phyloP scores from a whole-genome alignment of 2,329 filamentous ascomycete genomes.

The Xylaria sp. region DNA sequence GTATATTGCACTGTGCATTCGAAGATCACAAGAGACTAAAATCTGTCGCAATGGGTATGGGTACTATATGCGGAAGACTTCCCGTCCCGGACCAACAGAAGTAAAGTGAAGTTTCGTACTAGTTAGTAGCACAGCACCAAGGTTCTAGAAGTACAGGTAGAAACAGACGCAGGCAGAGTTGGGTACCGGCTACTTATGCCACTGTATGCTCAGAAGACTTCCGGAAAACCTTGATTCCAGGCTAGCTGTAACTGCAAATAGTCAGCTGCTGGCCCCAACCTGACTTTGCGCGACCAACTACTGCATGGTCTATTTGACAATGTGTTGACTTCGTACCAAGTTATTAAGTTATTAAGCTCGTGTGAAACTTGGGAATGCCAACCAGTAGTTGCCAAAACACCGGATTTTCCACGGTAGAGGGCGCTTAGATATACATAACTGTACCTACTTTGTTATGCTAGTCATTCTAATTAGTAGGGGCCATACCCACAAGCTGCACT shows the following conservation, averaged over 20 bases:
- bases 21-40: neutral
- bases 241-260: slow-evolving; percentile 6
- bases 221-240: slow-evolving; percentile 1
- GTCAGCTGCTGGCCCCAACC: slow-evolving; percentile 14
- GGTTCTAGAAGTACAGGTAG: slow-evolving; percentile 15
- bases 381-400: neutral
- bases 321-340: neutral
- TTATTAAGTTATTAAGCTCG: neutral
- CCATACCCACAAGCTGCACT: neutral
- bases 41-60: neutral
- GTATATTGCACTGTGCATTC: neutral
- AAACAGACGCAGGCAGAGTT: neutral
- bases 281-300: slow-evolving; percentile 22
- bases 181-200: slow-evolving; percentile 1
- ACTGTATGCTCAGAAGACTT: slow-evolving; percentile 7
- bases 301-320: slow-evolving; percentile 22
- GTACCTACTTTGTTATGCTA: neutral
- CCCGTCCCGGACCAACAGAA: neutral
- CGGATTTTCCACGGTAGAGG: neutral
- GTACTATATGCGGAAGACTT: neutral
- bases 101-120: neutral
- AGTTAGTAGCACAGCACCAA: neutral
- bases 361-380: neutral
- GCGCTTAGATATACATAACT: neutral
- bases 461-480: slow-evolving; percentile 2